Base-by-base conservation (phyloP, 208 protist species). In the Phytomonas sp. region DNA sequence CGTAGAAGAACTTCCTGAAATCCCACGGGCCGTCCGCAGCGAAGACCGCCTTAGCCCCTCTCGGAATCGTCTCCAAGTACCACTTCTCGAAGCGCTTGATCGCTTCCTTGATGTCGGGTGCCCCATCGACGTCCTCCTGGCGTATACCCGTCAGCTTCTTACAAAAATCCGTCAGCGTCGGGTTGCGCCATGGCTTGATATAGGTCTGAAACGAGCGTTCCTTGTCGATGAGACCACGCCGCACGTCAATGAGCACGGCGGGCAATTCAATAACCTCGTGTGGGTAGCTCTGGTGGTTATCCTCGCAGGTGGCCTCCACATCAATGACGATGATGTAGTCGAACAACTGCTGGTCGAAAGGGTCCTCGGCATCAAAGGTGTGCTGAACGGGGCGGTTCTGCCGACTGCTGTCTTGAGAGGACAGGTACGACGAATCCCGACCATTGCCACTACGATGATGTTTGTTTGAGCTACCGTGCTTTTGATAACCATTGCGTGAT, bases 241-340 rank as follows among this genome's bases (percentile, higher is more conserved):
- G 84, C 11, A 92, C 88, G 63, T 96, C 84, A 70, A 98, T 74
- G 9, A 97, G 73, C 2, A 98, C 81, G 15, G 85, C 87, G 20
- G 97, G 95, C 31, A 97, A 83, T 73, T 99, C 97, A 68, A 99
- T 99, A 56, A 99, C 89, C 80, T 99, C 97, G 74, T 98, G 85
- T 46, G 83, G 87, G 66, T 91, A 96, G 64, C 75, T 76, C 1
- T 72, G 70, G 30, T 74, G 70, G 70, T 85, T 62, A n/a, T 76
- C 60, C 67, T 96, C 89, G 67, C 93, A 97, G 26, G 93, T 96
- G 11, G 90, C 89, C 80, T 97, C 91, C 13, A 97, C 92, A 72
- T 97, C 93, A 13, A 97, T 82, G 13, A 97, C 85, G 51, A 95
- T 85, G 80, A 98, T 81, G 85, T 98, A 91, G 80, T 98, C 85